phyloP scores from a whole-genome alignment of 139 green algal genomes.

The Pedinophyceae sp. region DNA sequence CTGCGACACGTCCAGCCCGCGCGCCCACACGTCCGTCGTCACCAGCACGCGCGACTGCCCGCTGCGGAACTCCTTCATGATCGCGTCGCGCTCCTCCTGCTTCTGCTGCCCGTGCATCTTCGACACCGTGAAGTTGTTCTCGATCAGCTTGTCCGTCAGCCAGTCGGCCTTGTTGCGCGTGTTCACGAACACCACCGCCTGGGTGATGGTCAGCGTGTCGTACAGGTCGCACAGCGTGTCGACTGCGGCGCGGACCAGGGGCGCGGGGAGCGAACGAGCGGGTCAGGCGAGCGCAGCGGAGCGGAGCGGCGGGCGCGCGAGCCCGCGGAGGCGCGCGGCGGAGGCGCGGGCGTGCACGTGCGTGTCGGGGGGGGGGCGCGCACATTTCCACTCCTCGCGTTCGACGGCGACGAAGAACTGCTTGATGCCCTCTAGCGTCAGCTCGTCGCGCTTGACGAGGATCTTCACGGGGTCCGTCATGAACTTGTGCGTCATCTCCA shows the following conservation, averaged over 20 bases:
- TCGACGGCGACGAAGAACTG: conserved; percentile 99
- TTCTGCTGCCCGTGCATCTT: conserved; percentile 98
- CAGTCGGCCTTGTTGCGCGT: conserved; percentile 88
- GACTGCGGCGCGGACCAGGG: too few relatives aligned
- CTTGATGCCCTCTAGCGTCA: conserved; percentile 99
- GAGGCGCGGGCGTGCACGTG: too few relatives aligned
- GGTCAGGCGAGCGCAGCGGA: too few relatives aligned
- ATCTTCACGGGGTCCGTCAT: conserved; percentile 97
- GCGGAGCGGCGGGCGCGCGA: too few relatives aligned
- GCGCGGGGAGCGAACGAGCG: too few relatives aligned
- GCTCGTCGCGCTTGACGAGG: conserved; percentile 97
- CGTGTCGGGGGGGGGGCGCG: too few relatives aligned
- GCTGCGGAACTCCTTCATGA: conserved; percentile 90
- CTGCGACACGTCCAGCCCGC: conserved; percentile 93
- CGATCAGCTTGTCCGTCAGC: conserved; percentile 90
- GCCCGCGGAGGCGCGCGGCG: too few relatives aligned
- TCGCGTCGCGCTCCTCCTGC: conserved; percentile 93
- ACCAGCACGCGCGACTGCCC: conserved; percentile 74
- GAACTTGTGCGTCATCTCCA: conserved; percentile 98
- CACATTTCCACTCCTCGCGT: conserved; percentile 99
- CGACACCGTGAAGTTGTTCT: conserved; percentile 96
- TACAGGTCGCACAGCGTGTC: conserved; percentile 99
- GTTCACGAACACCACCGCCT: conserved; percentile 99
- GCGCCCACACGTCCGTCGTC: conserved; percentile 95
- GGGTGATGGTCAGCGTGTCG: conserved; percentile 97